Evolutionary conservation across 106 monocot genomes (phyloP), one percentile per base, ranked within the genome.

Genomic region (Gastrodia elata): DNA sequence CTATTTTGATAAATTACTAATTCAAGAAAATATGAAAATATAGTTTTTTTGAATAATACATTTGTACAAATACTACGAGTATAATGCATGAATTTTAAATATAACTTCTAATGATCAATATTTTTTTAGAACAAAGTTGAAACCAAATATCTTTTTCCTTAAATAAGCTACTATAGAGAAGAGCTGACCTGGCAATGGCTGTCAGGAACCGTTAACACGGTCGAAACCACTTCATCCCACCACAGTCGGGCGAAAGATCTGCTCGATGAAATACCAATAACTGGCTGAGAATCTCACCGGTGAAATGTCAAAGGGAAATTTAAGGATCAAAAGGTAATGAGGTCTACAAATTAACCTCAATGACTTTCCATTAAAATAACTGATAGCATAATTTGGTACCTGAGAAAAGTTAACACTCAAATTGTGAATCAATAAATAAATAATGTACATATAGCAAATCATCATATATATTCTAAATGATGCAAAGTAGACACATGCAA

Each of bases 351-450:
- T 49, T 30, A 48, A 92, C 92, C 81, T 92, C n/a, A 42, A 46
- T 44, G 86, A 81, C 67, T 89, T 92, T 27, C 86, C 89, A 20
- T 86, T 42, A 26, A 68, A 64, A 68, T 40, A 77, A 39, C 64
- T 78, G 26, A 89, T 67, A 20, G 78, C 76, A 83, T 77, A 89
- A 76, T 89, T 70, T 56, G 86, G 89, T 76, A 92, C 84, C 92
- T 92, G 80, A 38, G 36, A 59, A 61, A 14, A 70, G 61, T 61
- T 61, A n/a, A 11, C 32, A 61, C 14, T 8, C 28, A 26, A 61
- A 61, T 61, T 32, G 13, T 28, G 11, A 30, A 61, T 61, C 13
- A 61, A 24, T 52, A 52, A 52, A 52, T 52, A 4, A 52, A 52
- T 52, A 52, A 52, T 52, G 52, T 5, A 22, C 6, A 52, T 22